Conservation (phyloP, 331 rosid species). For the Erythrophleum ivorense region DNA sequence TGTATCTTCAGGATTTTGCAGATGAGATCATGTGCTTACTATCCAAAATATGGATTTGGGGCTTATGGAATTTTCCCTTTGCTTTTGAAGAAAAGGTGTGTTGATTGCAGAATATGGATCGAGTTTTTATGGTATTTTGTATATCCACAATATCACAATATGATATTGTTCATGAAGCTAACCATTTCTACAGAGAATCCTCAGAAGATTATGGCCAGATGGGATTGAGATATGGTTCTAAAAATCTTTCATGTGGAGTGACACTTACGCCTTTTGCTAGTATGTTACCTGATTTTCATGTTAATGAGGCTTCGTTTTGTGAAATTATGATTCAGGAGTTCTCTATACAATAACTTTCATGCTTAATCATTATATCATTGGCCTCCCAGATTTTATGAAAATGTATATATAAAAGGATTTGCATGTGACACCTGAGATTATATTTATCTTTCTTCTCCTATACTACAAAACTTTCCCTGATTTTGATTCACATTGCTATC, state of each 20-base stretch:
- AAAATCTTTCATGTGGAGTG: slow-evolving; percentile 76
- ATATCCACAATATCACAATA: slow-evolving; percentile 34
- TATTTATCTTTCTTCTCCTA: slow-evolving; percentile 23
- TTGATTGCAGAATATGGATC: slow-evolving; percentile 33
- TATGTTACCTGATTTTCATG: slow-evolving; percentile 47
- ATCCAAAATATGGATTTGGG: slow-evolving; percentile 87
- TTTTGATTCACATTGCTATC: slow-evolving; percentile 17
- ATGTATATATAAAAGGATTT: background rate
- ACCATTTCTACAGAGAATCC: slow-evolving; percentile 58
- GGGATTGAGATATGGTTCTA: slow-evolving; percentile 94
- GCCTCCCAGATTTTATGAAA: background rate
- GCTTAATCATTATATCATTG: slow-evolving; percentile 6
- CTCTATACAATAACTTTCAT: background rate
- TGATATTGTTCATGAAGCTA: slow-evolving; percentile 44
- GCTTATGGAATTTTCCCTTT: slow-evolving; percentile 88
- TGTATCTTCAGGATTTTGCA: slow-evolving; percentile 73
- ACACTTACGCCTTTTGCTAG: slow-evolving; percentile 74
- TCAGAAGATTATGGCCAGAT: slow-evolving; percentile 74
- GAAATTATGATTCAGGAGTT: background rate
- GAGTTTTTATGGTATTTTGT: slow-evolving; percentile 40
- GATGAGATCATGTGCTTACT: slow-evolving; percentile 77
- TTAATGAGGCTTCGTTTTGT: slow-evolving; percentile 25
- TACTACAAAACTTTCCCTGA: background rate
- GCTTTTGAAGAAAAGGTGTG: slow-evolving; percentile 75
- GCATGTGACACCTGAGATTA: background rate